phyloP scores from a whole-genome alignment of 495 filamentous ascomycete species.

The Aspergillus sparsus region DNA sequence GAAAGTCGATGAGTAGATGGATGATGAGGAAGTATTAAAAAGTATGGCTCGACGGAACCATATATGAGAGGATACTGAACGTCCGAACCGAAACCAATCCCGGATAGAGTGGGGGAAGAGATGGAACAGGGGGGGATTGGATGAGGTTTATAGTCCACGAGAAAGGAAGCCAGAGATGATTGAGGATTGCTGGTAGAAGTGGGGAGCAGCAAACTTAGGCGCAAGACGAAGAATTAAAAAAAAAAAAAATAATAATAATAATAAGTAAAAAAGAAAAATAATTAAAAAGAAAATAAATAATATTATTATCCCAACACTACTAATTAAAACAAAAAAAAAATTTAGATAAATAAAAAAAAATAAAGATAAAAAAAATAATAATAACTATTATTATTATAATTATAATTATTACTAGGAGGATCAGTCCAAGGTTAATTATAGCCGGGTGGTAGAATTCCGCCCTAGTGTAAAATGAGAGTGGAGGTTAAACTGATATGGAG shows the following conservation, averaged over 20 bases:
- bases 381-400: not conserved
- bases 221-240: slow-evolving; percentile 7
- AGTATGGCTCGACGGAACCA: slow-evolving; percentile 24
- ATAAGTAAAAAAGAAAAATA: slow-evolving; percentile 10
- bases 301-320: slow-evolving; percentile 4
- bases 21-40: not conserved
- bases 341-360: slow-evolving; percentile 5
- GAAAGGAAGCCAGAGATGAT: slow-evolving; percentile 17
- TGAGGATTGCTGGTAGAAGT: slow-evolving; percentile 17
- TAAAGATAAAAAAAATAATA: not conserved
- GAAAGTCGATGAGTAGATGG: slow-evolving; percentile 11
- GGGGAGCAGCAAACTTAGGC: slow-evolving; percentile 21
- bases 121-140: slow-evolving; percentile 21
- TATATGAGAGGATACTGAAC: slow-evolving; percentile 24
- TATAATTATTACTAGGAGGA: slow-evolving; percentile 6
- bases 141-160: slow-evolving; percentile 28
- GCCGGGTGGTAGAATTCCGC: slow-evolving; percentile 19
- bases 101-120: slow-evolving; percentile 14
- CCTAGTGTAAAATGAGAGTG: slow-evolving; percentile 22
- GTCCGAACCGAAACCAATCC: slow-evolving; percentile 18
- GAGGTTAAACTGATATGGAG: not conserved
- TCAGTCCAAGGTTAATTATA: slow-evolving; percentile 26
- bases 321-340: slow-evolving; percentile 6
- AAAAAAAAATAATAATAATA: slow-evolving; percentile 10
- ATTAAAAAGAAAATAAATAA: slow-evolving; percentile 13